Evolutionary conservation across 805 yeast genomes (phyloP), one percentile per base, ranked within the genome.

Genomic region (Monosporozyma yasuniensis): DNA sequence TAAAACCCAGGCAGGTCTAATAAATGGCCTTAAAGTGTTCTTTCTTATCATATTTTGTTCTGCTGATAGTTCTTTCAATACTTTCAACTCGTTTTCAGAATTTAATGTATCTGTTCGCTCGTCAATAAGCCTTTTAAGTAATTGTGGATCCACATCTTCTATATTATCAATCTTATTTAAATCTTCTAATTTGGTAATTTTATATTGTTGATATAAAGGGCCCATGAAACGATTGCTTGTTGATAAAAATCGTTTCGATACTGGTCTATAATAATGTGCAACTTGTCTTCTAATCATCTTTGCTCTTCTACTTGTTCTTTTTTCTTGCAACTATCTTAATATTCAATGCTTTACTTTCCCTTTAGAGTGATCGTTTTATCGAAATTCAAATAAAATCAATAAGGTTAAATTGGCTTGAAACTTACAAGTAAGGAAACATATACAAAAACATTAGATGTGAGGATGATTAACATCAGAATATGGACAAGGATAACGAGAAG

Each of bases 111-210:
- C 52, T 4, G 69, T 63, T 44, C 61, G 59, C 42, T 64, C 62
- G 50, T 62, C 57, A 18, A 67, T 62, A 18, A 67, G 51, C 27
- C 47, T 56, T 19, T 59, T 60, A 7, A 67, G 59, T 27, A 66
- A 45, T 34, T 58, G 59, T n/a, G 71, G 67, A 38, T 65, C 67
- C 8, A 67, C 65, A 44, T 57, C 58, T 21, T 67, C 67, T 35
- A 67, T 43, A 6, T 60, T 54, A 19, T 65, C 54, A 35, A 67
- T 42, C 37, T 65, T 60, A 7, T 60, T 60, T 48, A 67, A 49
- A 50, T 65, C 71, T 46, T 67, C 70, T 41, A 66, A 52, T 1
- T 60, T 54, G 37, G 53, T 56, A 10, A 64, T 56, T 30, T 27
- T 47, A 22, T n/a, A 19, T 4, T 35, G 5, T 18, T 35, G 39